A percentile compares a stretch with the other conserved stretches of the same genome.
Evolutionary conservation across 352 stramenopile genomes (phyloP).

Genomic region (Pythium coloratum): DNA sequence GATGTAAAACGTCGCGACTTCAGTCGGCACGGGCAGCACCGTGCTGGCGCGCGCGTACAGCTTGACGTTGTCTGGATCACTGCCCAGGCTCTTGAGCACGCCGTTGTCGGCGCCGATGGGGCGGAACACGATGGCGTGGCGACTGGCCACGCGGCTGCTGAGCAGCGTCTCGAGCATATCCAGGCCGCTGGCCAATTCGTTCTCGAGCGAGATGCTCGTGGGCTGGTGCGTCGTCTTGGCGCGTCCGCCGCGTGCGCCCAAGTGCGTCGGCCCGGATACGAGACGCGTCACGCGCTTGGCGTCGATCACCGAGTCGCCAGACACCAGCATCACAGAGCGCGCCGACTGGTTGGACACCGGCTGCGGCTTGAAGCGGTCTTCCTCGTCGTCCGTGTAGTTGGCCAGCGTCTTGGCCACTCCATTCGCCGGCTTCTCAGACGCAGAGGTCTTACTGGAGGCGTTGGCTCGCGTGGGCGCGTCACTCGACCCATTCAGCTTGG

Average conservation of each 20-base stretch:
- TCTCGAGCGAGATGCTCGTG: conserved; percentile 76
- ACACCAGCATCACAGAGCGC: conserved; percentile 19
- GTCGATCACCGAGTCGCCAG: conserved; percentile 20
- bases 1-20: conserved; percentile 64
- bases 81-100: conserved; percentile 62
- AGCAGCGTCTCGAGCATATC: conserved; percentile 68
- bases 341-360: conserved; percentile 1
- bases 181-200: conserved; percentile 63
- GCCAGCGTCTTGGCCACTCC: conserved; percentile 13
- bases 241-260: conserved; percentile 25
- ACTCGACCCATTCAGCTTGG: conserved; percentile 23
- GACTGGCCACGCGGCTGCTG: conserved; percentile 26
- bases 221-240: conserved; percentile 57
- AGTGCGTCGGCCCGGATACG: conserved; percentile 23
- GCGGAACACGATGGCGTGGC: conserved; percentile 56
- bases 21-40: conserved; percentile 63
- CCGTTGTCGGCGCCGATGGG: conserved; percentile 52
- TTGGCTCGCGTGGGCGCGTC: conserved; percentile 2
- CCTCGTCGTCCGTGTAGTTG: conserved; percentile 23
- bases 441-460: not conserved
- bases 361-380: conserved; percentile 13
- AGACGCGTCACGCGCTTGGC: conserved; percentile 23
- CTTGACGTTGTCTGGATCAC: conserved; percentile 35
- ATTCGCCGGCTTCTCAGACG: not conserved
- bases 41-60: conserved; percentile 62